Conservation (phyloP, 2,329 filamentous ascomycete genomes). For the Domatiomyces catenatus region DNA sequence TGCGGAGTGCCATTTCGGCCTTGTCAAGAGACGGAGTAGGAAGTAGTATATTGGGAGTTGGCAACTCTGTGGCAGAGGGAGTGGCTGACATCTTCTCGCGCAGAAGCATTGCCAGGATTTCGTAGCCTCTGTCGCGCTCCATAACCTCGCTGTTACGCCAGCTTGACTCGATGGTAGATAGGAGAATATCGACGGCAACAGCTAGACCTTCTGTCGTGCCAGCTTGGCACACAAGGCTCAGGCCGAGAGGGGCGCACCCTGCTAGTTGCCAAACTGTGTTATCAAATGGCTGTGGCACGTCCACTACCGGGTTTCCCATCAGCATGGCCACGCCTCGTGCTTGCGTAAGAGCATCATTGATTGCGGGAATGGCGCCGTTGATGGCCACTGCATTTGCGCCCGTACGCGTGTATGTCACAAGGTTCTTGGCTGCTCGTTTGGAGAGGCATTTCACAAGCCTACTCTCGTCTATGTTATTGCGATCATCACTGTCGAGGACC, state of each 20-base stretch:
- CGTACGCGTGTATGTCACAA: constrained; percentile 55
- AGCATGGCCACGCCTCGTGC: constrained; percentile 68
- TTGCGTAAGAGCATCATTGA: constrained; percentile 76
- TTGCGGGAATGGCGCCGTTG: constrained; percentile 71
- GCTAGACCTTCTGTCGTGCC: constrained; percentile 54
- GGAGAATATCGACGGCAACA: constrained; percentile 66
- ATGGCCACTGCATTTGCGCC: constrained; percentile 67
- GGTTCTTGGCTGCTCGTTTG: constrained; percentile 49
- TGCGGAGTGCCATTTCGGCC: constrained; percentile 38
- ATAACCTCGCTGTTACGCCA: constrained; percentile 98
- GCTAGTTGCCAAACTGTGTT: constrained; percentile 84
- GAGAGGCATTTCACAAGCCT: constrained; percentile 64
- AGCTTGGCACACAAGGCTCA: constrained; percentile 72
- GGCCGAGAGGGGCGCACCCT: constrained; percentile 71
- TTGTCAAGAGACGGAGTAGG: constrained; percentile 29
- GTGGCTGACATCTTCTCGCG: constrained; percentile 52
- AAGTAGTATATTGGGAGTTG: constrained; percentile 9
- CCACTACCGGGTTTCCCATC: constrained; percentile 67
- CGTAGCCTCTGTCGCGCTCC: constrained; percentile 89
- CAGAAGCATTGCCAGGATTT: constrained; percentile 67
- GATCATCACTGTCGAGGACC: constrained; percentile 66
- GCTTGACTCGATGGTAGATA: constrained; percentile 71
- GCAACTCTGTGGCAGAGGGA: constrained; percentile 6
- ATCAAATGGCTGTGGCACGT: constrained; percentile 69
- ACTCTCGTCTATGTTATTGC: constrained; percentile 54